Evolutionary conservation across 768 basidiomycete species (phyloP), one percentile per base, ranked within the genome.

Genomic region (Mrakia blollopis): DNA sequence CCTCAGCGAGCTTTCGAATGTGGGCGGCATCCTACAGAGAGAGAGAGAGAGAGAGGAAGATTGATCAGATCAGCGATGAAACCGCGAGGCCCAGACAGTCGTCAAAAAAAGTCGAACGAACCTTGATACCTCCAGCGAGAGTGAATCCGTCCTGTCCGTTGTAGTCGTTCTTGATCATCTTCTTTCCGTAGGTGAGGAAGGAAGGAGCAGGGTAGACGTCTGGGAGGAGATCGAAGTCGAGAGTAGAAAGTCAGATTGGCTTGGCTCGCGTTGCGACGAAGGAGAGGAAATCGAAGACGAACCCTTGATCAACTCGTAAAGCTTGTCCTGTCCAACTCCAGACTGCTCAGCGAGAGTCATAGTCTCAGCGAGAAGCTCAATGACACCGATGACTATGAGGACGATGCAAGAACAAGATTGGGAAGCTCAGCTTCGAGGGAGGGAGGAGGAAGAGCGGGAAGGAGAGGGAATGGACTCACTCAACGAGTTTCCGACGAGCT

Each of bases 41-140:
- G 28, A 57, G 28, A 57, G 28, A 54, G 57, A n/a, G 8, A 10
- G 25, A 5, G 28, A 13, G 25, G 10, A 18, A 5, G 23, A 25
- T 28, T n/a, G 57, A 9, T 57, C 25, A n/a, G 25, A 28, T 57
- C 28, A n/a, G 14, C 9, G 28, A 3, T 9, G 52, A 68, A 44
- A 87, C 63, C 81, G 89, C 87, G 87, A 83, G 0, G 92, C 21
- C 47, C 16, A 50, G 21, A 18, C 47, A 50, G 47, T 57, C 28
- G 57, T 7, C 16, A 50, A 6, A 11, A 44, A 68, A 44, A 41
- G 85, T 0, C 92, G 90, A 57, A 57, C 57, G 28, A 25, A 94
- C 93, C 81, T 93, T 93, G 81, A 96, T 89, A 25, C 92, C 94
- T n/a, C 91, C 91, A 65, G 92, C 89, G 69, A 94, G 88, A 18